Conservation (phyloP, 768 basidiomycete species). For the Clavaria fumosa region DNA sequence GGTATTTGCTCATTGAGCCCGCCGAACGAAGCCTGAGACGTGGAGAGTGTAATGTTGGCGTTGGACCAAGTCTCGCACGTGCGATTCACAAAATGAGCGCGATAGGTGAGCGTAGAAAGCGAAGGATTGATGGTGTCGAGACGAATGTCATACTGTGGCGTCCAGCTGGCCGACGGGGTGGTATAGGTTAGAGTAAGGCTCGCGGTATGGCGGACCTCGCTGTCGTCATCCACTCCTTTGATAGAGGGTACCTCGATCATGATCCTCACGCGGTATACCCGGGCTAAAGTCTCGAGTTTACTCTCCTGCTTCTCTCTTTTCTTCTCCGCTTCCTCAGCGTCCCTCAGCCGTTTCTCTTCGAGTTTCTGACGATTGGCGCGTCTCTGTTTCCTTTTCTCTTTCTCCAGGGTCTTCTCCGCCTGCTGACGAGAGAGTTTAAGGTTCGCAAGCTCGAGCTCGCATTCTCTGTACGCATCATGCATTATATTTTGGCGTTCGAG, state of each 20-base stretch:
- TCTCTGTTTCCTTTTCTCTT: conserved; percentile 1
- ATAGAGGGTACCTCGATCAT: background rate
- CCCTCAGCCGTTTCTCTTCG: conserved; percentile 2
- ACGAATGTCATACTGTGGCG: conserved; percentile 2
- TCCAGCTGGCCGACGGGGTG: background rate
- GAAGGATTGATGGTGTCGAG: conserved; percentile 2
- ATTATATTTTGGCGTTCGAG: too few species aligned
- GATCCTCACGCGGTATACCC: conserved; percentile 2
- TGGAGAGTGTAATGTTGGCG: conserved; percentile 1
- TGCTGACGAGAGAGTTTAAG: background rate
- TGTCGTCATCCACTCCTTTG: background rate
- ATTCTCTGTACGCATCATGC: background rate
- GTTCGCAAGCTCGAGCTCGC: background rate
- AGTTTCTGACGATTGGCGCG: background rate
- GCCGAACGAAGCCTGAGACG: conserved; percentile 2
- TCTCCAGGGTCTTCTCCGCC: background rate
- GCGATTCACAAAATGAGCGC: background rate
- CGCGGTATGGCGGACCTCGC: background rate
- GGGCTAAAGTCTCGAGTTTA: background rate
- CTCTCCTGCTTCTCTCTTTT: conserved; percentile 1
- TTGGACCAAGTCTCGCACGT: conserved; percentile 2
- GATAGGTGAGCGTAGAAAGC: conserved; percentile 1
- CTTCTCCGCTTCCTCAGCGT: conserved; percentile 1
- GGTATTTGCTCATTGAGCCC: conserved; percentile 4
- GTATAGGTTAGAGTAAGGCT: background rate